These are phyloP conservation scores for Atkinsonella texensis DNA, from an alignment of 2,329 filamentous ascomycete species.

Conservation along the genomic window DNA sequence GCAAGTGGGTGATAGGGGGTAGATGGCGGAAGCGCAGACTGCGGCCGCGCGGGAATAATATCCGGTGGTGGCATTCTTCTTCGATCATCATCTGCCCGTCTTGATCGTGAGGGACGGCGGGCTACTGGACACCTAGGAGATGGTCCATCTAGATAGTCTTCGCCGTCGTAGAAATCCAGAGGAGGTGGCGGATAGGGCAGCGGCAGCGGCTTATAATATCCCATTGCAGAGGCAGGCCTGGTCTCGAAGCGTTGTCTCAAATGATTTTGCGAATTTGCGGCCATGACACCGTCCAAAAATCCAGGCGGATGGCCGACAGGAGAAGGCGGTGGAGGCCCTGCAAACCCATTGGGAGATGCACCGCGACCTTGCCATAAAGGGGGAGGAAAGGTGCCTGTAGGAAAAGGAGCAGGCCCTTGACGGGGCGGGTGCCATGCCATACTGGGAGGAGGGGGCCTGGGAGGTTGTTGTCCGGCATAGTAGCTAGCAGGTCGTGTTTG, in stretches of 20 bases:
- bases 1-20: conserved; percentile 19
- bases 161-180: conserved; percentile 20
- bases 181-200: conserved; percentile 3
- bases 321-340: conserved; percentile 16
- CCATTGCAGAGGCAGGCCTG: conserved; percentile 28
- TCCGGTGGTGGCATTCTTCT: conserved; percentile 37
- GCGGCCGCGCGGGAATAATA: conserved; percentile 21
- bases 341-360: conserved; percentile 15
- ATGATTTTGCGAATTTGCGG: conserved; percentile 15
- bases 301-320: conserved; percentile 15
- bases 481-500: conserved; percentile 24
- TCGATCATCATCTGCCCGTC: conserved; percentile 32
- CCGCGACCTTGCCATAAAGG: conserved; percentile 13
- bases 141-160: conserved; percentile 30
- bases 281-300: conserved; percentile 17
- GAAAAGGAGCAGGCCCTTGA: conserved; percentile 11
- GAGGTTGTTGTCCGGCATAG: conserved; percentile 21
- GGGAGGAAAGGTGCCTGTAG: conserved; percentile 21
- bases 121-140: conserved; percentile 18
- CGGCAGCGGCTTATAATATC: conserved; percentile 16
- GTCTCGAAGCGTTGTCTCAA: conserved; percentile 22
- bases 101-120: conserved; percentile 31
- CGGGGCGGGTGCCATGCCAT: conserved; percentile 17
- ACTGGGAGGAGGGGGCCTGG: conserved; percentile 14
- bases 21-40: conserved; percentile 19